A percentile compares a stretch with the other conserved stretches of the same genome.
phyloP scores from a whole-genome alignment of 1,284 basidiomycete species.

The Ustilago tritici region DNA sequence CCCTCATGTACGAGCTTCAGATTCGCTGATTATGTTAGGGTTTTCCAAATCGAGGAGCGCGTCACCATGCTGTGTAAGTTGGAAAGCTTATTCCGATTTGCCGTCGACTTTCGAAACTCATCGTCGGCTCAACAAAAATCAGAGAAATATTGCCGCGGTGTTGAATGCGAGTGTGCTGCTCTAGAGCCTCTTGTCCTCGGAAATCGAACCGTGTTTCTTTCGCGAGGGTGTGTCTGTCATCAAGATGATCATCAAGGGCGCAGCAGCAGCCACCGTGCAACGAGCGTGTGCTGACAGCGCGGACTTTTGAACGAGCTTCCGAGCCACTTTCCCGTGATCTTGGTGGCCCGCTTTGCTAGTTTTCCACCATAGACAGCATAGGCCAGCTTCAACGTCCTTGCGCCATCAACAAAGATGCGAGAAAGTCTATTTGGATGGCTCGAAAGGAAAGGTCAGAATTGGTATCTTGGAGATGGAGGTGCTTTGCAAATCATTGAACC shows the following conservation, averaged over 20 bases:
- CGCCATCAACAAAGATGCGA: not conserved
- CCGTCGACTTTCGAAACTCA: slow-evolving; percentile 17
- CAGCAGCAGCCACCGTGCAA: not conserved
- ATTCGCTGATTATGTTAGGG: not conserved
- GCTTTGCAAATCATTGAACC: slow-evolving; percentile 8
- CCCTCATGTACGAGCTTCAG: not conserved
- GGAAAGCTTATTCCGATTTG: slow-evolving; percentile 20
- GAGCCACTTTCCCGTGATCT: slow-evolving; percentile 6
- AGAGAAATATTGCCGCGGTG: slow-evolving; percentile 1
- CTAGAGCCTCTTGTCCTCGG: slow-evolving; percentile 4
- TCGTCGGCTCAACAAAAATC: not conserved
- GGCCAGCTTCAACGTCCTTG: not conserved
- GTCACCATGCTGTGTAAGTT: not conserved
- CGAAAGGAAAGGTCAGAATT: not conserved
- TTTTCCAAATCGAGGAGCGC: not conserved
- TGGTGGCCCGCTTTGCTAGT: not conserved
- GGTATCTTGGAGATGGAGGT: not conserved
- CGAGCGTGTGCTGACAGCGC: slow-evolving; percentile 7
- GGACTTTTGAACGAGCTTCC: slow-evolving; percentile 9
- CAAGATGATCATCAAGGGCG: not conserved
- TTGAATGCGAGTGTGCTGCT: not conserved
- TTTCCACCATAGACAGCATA: not conserved
- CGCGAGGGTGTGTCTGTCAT: not conserved
- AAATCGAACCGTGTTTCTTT: not conserved
- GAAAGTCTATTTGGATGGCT: not conserved